Conservation (phyloP, 306 rosid species). For the Gastrolobium bilobum region DNA sequence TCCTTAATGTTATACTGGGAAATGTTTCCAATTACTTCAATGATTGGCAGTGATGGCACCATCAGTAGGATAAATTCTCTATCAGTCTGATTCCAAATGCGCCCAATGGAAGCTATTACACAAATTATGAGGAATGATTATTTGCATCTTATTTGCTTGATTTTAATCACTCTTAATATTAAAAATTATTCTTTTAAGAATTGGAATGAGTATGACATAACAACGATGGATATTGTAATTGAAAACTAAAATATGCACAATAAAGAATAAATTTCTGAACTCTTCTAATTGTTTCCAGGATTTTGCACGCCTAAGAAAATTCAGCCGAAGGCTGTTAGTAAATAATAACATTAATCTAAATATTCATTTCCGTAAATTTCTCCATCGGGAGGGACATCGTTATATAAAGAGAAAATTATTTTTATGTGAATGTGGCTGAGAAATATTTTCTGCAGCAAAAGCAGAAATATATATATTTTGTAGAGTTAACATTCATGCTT, state of each 20-base stretch:
- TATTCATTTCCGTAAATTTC: not conserved
- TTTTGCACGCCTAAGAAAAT: slow-evolving; percentile 19
- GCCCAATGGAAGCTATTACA: not conserved
- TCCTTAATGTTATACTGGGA: slow-evolving; percentile 1
- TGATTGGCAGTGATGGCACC: not conserved
- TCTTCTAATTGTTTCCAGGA: slow-evolving; percentile 16
- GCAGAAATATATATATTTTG: not conserved
- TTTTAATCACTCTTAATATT: slow-evolving; percentile 18
- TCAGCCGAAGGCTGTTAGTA: not conserved
- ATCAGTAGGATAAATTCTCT: slow-evolving; percentile 6
- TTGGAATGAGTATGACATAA: not conserved
- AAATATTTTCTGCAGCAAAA: too few species aligned
- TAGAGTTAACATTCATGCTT: not conserved
- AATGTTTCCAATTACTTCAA: slow-evolving; percentile 25
- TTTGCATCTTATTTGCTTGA: slow-evolving; percentile 39
- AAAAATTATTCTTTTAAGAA: slow-evolving; percentile 15
- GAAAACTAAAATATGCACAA: slow-evolving; percentile 22
- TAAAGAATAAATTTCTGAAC: slow-evolving; percentile 21
- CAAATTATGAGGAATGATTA: slow-evolving; percentile 28
- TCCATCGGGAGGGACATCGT: not conserved
- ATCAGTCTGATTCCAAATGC: slow-evolving; percentile 40
- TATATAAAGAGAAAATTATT: too few species aligned
- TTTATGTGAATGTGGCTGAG: too few species aligned
- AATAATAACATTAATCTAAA: not conserved
- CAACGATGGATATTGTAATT: slow-evolving; percentile 25